phyloP scores from a whole-genome alignment of 768 basidiomycete genomes.

The Xerocomellus intermedius region DNA sequence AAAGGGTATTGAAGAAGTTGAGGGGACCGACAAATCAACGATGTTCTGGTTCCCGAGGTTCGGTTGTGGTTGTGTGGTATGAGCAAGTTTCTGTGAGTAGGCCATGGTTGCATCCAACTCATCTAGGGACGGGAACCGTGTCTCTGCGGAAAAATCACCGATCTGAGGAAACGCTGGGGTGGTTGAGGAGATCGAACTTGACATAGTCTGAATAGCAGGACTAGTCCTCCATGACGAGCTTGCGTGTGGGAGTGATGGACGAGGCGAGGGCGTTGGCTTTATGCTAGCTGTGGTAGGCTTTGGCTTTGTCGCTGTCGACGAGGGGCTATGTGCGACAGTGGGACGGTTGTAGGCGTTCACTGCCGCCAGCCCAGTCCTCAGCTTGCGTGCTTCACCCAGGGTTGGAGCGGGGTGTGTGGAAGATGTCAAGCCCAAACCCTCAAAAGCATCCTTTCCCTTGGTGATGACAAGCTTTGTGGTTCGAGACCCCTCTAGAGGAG shows the following conservation, averaged over 20 bases:
- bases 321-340: slow-evolving; percentile 11
- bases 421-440: slow-evolving; percentile 59
- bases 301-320: slow-evolving; percentile 15
- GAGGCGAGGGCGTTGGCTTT: slow-evolving; percentile 32
- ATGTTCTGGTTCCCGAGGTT: slow-evolving; percentile 14
- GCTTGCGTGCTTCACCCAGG: slow-evolving; percentile 70
- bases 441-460: slow-evolving; percentile 71
- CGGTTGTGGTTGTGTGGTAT: slow-evolving; percentile 17
- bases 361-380: slow-evolving; percentile 66
- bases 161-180: slow-evolving; percentile 34
- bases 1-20: slow-evolving; percentile 21
- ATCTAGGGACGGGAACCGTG: slow-evolving; percentile 85
- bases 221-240: slow-evolving; percentile 20
- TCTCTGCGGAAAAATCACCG: slow-evolving; percentile 55
- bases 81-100: slow-evolving; percentile 24
- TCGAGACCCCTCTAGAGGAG: slow-evolving; percentile 31
- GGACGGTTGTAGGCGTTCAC: slow-evolving; percentile 40
- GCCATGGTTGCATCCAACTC: slow-evolving; percentile 64
- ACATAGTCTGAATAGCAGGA: slow-evolving; percentile 19
- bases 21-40: slow-evolving; percentile 23
- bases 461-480: slow-evolving; percentile 30
- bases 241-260: slow-evolving; percentile 17
- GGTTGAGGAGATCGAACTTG: slow-evolving; percentile 39
- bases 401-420: slow-evolving; percentile 57
- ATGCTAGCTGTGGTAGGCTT: slow-evolving; percentile 17